Evolutionary conservation across 768 basidiomycete species (phyloP).

Genomic region (Leucosporidium yakuticum): DNA sequence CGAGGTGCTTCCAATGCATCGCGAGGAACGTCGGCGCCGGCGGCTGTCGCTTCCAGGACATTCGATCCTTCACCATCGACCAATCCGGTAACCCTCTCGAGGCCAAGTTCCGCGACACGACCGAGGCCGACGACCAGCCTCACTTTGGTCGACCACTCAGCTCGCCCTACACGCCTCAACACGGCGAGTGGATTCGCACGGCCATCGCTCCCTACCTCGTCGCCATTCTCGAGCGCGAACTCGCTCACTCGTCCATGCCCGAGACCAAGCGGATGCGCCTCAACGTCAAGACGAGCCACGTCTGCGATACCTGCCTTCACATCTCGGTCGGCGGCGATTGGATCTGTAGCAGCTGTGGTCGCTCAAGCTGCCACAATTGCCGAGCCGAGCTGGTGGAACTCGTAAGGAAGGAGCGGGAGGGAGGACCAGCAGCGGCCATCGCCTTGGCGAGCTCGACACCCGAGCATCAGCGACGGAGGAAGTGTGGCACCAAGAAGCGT

Average conservation of each 20-base stretch:
- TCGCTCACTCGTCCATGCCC: background rate
- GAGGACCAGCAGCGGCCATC: too few relatives aligned
- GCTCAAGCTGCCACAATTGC: constrained; percentile 19
- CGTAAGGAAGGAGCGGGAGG: constrained; percentile 5
- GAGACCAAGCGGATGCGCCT: background rate
- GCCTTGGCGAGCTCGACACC: background rate
- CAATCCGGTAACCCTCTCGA: constrained; percentile 4
- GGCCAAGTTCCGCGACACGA: background rate
- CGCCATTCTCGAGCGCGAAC: constrained; percentile 14
- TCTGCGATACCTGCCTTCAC: constrained; percentile 28
- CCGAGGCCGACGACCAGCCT: background rate
- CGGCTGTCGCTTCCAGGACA: constrained; percentile 24
- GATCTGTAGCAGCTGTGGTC: constrained; percentile 28
- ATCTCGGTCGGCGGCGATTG: constrained; percentile 6
- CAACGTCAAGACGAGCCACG: constrained; percentile 7
- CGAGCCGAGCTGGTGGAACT: background rate
- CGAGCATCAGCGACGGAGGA: constrained; percentile 22
- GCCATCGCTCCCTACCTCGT: constrained; percentile 13
- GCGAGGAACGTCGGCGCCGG: constrained; percentile 14
- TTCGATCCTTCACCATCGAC: constrained; percentile 28
- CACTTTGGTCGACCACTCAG: constrained; percentile 1
- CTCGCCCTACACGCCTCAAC: constrained; percentile 5
- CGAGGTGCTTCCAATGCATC: constrained; percentile 29
- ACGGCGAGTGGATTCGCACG: constrained; percentile 19
- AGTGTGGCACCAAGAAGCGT: constrained; percentile 29